A percentile compares a stretch with the other conserved stretches of the same genome.
Conservation (phyloP, 768 basidiomycete genomes). For the Mycena venus region DNA sequence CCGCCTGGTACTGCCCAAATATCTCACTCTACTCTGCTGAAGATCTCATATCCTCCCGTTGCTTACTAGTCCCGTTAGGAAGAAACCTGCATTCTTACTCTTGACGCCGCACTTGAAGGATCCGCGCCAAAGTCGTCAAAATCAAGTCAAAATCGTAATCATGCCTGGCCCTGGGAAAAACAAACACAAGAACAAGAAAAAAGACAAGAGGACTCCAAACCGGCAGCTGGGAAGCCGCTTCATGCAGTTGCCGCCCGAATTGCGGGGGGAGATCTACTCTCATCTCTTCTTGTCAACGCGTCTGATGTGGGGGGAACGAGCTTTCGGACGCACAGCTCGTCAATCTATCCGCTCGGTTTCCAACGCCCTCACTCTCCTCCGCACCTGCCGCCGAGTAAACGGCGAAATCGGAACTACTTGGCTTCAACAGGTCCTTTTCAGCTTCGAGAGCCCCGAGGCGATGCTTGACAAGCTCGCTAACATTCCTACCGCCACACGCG, state of each 20-base stretch:
- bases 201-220: background rate
- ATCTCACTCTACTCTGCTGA: no score
- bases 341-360: background rate
- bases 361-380: slow-evolving; percentile 1
- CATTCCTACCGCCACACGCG: background rate
- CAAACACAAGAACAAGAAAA: background rate
- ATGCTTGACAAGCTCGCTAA: slow-evolving; percentile 17
- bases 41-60: no score
- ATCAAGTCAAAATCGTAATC: no score
- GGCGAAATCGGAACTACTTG: background rate
- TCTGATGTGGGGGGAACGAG: background rate
- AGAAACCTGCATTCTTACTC: no score
- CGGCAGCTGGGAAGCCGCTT: background rate
- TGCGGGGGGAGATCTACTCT: slow-evolving; percentile 10
- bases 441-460: background rate
- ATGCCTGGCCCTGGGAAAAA: no score
- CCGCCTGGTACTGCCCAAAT: no score
- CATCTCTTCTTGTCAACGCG: slow-evolving; percentile 6
- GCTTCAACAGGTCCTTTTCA: slow-evolving; percentile 10
- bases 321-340: background rate
- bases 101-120: no score
- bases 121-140: no score
- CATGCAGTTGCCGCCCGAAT: slow-evolving; percentile 6
- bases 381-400: slow-evolving; percentile 2
- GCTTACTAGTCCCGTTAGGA: no score